A percentile compares a stretch with the other conserved stretches of the same genome.
These are phyloP conservation scores for barley (Hordeum vulgare) DNA, from an alignment of 176 grass and related monocot species.

Conservation along the genomic window DNA sequence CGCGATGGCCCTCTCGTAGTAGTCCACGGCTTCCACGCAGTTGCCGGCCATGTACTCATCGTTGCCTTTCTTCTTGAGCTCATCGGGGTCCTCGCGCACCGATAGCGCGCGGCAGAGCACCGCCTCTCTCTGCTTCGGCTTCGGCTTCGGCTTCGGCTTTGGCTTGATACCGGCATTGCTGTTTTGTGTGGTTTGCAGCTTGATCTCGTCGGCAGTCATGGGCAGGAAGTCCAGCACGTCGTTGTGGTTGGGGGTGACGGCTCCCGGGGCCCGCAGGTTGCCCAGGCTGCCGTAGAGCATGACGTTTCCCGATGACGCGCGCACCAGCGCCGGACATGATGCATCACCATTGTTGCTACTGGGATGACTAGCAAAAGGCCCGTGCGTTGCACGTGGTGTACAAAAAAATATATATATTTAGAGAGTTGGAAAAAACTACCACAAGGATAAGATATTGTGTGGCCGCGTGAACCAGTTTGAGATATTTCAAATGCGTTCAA, in stretches of 20 bases:
- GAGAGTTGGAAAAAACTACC: too few species aligned
- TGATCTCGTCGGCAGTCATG: background rate
- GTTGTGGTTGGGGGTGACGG: background rate
- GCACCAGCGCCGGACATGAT: background rate
- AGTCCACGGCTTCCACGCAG: slow-evolving; percentile 6
- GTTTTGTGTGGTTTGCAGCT: background rate
- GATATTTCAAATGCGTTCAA: too few species aligned
- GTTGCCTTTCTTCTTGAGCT: slow-evolving; percentile 7
- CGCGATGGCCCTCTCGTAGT: background rate
- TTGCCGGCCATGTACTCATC: slow-evolving; percentile 5
- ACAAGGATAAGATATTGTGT: too few species aligned
- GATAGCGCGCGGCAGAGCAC: background rate
- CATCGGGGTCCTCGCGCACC: background rate
- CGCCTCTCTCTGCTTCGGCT: background rate
- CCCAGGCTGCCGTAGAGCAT: slow-evolving; percentile 3
- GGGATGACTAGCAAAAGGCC: too few species aligned
- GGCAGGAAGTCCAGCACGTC: slow-evolving; percentile 1
- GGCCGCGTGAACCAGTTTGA: too few species aligned
- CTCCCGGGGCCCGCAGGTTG: background rate
- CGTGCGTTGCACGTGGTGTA: too few species aligned
- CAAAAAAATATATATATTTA: too few species aligned
- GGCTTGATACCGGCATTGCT: background rate
- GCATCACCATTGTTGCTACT: background rate
- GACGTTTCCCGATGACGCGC: background rate
- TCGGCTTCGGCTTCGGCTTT: background rate